phyloP scores from a whole-genome alignment of 768 basidiomycete genomes.

The Rhodotorula taiwanensis region DNA sequence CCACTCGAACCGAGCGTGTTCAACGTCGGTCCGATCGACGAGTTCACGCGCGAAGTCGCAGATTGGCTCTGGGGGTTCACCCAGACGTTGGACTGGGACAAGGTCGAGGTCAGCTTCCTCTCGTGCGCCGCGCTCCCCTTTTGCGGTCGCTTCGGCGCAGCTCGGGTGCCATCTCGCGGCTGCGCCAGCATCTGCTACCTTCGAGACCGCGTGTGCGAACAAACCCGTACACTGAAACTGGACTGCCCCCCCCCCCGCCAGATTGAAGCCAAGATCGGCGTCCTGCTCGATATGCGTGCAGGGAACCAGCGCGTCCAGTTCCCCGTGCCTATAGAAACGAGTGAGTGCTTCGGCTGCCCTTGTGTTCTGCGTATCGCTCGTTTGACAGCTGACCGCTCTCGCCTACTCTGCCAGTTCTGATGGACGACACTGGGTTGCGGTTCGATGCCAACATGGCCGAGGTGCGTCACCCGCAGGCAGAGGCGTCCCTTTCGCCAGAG shows the following conservation, averaged over 20 bases:
- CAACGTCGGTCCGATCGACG: conserved; percentile 82
- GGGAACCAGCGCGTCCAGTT: conserved; percentile 54
- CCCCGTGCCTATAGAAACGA: conserved; percentile 75
- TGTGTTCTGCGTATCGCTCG: too few relatives aligned
- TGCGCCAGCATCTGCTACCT: not conserved
- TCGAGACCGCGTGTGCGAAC: not conserved
- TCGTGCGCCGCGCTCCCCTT: not conserved
- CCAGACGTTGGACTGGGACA: conserved; percentile 38
- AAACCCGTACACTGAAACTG: not conserved
- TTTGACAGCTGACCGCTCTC: too few relatives aligned
- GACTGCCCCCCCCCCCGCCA: too few relatives aligned
- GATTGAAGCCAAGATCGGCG: conserved; percentile 80
- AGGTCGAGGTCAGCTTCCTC: conserved; percentile 55
- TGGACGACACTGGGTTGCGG: conserved; percentile 57
- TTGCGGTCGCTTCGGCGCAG: too few relatives aligned
- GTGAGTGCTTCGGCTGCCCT: too few relatives aligned
- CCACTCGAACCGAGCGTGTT: conserved; percentile 58
- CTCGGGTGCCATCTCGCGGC: too few relatives aligned
- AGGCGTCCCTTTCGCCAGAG: not conserved
- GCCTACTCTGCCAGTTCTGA: conserved; percentile 71
- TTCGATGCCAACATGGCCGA: conserved; percentile 91
- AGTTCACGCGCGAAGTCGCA: conserved; percentile 84
- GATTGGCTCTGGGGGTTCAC: conserved; percentile 68
- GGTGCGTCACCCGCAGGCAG: conserved; percentile 50
- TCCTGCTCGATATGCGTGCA: conserved; percentile 55